A percentile compares a stretch with the other conserved stretches of the same genome.
Conservation (phyloP, 2,329 filamentous ascomycete species). For the Xylariaceae sp. region DNA sequence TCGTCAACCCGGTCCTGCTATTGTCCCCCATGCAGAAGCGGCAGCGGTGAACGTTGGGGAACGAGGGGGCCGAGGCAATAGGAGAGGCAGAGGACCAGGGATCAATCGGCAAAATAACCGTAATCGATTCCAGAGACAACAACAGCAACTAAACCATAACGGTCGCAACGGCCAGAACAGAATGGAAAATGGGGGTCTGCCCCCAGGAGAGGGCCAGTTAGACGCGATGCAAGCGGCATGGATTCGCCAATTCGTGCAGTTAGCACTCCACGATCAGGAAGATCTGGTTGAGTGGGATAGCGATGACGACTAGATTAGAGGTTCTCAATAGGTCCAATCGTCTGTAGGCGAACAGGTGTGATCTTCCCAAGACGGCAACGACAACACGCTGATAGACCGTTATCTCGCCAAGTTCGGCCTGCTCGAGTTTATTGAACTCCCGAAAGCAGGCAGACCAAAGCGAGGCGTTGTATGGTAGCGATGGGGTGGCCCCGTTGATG, state of each 20-base stretch:
- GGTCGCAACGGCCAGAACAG: conserved; percentile 27
- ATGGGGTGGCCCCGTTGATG: conserved; percentile 25
- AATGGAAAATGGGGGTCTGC: conserved; percentile 25
- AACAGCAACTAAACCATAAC: conserved; percentile 26
- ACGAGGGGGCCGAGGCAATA: conserved; percentile 37
- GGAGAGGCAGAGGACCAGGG: conserved; percentile 32
- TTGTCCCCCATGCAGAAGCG: conserved; percentile 20
- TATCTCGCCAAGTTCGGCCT: conserved; percentile 17
- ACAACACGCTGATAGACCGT: conserved; percentile 17
- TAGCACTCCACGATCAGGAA: conserved; percentile 57
- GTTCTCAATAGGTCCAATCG: conserved; percentile 21
- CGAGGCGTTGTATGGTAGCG: conserved; percentile 20
- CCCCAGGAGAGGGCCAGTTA: conserved; percentile 38
- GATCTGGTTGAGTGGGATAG: conserved; percentile 49
- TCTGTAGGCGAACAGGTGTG: conserved; percentile 19
- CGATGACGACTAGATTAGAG: conserved; percentile 37
- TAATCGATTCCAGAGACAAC: conserved; percentile 33
- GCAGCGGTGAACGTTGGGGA: conserved; percentile 35
- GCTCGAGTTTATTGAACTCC: conserved; percentile 29
- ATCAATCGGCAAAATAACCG: conserved; percentile 32
- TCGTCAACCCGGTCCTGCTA: conserved; percentile 29
- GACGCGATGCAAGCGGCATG: conserved; percentile 54
- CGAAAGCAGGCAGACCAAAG: conserved; percentile 27
- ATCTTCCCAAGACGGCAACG: conserved; percentile 31
- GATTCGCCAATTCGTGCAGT: conserved; percentile 57